A percentile compares a stretch with the other conserved stretches of the same genome.
Conservation (phyloP, 2,329 filamentous ascomycete species). For the Stagonosporopsis cucurbitacearum region DNA sequence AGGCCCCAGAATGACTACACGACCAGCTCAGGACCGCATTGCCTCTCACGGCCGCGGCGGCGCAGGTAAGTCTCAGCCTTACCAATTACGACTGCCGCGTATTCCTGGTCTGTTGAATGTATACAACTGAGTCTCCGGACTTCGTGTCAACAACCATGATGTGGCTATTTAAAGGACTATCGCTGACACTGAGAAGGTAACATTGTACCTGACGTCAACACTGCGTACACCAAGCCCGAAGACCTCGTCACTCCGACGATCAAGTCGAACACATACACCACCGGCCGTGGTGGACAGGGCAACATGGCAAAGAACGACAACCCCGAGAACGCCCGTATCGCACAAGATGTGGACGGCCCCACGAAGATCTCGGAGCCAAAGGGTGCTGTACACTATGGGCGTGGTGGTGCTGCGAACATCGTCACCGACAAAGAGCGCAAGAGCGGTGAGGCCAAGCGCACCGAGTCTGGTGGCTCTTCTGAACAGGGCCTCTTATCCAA, state of each 20-base stretch:
- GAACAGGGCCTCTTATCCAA: constrained; percentile 57
- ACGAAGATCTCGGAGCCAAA: constrained; percentile 57
- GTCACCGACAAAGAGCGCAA: constrained; percentile 46
- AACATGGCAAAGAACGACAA: constrained; percentile 85
- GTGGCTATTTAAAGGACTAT: not conserved
- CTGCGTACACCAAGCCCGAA: constrained; percentile 48
- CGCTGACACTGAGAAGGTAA: constrained; percentile 51
- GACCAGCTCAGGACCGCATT: constrained; percentile 37
- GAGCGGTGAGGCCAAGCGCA: constrained; percentile 44
- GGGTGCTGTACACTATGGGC: constrained; percentile 70
- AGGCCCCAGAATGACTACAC: constrained; percentile 28
- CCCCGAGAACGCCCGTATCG: constrained; percentile 72
- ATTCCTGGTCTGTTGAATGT: not conserved
- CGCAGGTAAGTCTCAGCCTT: constrained; percentile 59
- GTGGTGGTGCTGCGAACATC: constrained; percentile 76
- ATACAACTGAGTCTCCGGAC: not conserved
- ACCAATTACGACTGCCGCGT: not conserved
- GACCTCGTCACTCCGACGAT: constrained; percentile 84
- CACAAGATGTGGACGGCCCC: constrained; percentile 78
- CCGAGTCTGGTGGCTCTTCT: constrained; percentile 21
- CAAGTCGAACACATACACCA: constrained; percentile 84
- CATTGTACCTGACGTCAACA: constrained; percentile 51
- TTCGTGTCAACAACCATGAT: not conserved
- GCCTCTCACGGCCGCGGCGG: constrained; percentile 77
- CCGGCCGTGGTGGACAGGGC: constrained; percentile 84